phyloP scores from a whole-genome alignment of 2,329 filamentous ascomycete species.

The Dendryphion nanum region DNA sequence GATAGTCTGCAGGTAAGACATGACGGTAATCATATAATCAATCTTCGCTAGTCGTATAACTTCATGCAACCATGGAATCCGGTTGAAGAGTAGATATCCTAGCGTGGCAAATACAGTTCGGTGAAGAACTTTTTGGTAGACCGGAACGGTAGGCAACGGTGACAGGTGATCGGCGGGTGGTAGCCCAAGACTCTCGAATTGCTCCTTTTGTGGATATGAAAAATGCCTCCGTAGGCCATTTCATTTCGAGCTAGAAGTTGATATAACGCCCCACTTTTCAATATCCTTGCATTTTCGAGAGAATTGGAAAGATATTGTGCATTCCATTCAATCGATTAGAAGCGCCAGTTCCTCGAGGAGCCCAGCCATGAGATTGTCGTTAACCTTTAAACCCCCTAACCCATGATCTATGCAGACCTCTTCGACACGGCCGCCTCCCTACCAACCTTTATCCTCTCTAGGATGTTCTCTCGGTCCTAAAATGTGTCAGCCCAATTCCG shows the following conservation, averaged over 20 bases:
- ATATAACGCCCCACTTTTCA: constrained; percentile 26
- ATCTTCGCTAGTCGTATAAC: constrained; percentile 95
- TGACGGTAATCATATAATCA: constrained; percentile 56
- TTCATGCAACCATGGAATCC: constrained; percentile 67
- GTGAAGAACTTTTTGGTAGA: too few relatives aligned
- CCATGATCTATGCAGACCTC: constrained; percentile 49
- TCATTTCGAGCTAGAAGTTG: constrained; percentile 14
- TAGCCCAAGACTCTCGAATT: too few relatives aligned
- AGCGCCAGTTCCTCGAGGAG: constrained; percentile 31
- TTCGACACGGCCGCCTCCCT: constrained; percentile 75
- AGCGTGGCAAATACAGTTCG: too few relatives aligned
- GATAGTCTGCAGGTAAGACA: constrained; percentile 81
- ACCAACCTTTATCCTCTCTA: constrained; percentile 79
- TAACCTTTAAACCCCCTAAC: constrained; percentile 29
- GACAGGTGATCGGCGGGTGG: too few relatives aligned
- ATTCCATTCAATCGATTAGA: constrained; percentile 39
- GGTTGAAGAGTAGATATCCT: constrained; percentile 87
- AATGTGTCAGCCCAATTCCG: constrained; percentile 6
- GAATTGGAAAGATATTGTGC: constrained; percentile 37
- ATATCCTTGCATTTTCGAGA: constrained; percentile 35
- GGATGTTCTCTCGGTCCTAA: constrained; percentile 78
- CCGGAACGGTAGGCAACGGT: too few relatives aligned
- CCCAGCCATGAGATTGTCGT: constrained; percentile 40
- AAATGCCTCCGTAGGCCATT: too few relatives aligned
- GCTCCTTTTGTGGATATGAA: too few relatives aligned